phyloP scores from a whole-genome alignment of 192 early-diverging fungal species.

The Backusella parvicylindrica region DNA sequence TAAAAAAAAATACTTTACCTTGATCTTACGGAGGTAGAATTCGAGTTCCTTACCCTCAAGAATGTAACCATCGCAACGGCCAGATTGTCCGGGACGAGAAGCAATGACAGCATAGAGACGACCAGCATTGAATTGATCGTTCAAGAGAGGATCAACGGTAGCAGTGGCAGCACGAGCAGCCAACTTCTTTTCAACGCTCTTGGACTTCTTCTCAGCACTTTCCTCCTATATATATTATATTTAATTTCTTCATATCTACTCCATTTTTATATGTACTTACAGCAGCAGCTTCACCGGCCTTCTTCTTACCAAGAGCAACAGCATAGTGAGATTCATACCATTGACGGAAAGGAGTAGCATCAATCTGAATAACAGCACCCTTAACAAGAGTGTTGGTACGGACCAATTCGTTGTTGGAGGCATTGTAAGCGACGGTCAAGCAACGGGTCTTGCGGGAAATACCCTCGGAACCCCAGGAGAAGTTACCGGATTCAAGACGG shows the following conservation, averaged over 20 bases:
- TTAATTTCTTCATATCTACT: not conserved
- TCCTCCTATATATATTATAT: slow-evolving; percentile 51
- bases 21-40: slow-evolving; percentile 93
- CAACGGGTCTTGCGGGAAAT: slow-evolving; percentile 96
- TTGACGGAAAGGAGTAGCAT: slow-evolving; percentile 99
- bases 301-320: slow-evolving; percentile 81
- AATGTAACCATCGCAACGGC: slow-evolving; percentile 97
- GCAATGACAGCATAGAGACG: slow-evolving; percentile 91
- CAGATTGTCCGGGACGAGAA: slow-evolving; percentile 97
- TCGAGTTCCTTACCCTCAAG: slow-evolving; percentile 99
- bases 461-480: slow-evolving; percentile 96
- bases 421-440: slow-evolving; percentile 95
- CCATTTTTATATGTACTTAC: slow-evolving; percentile 17
- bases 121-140: slow-evolving; percentile 94
- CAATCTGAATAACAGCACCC: slow-evolving; percentile 96
- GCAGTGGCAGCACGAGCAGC: slow-evolving; percentile 77
- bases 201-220: slow-evolving; percentile 79
- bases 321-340: slow-evolving; percentile 99
- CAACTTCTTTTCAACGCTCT: slow-evolving; percentile 87
- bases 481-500: slow-evolving; percentile 96
- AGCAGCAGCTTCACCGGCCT: slow-evolving; percentile 38
- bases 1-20: slow-evolving; percentile 37
- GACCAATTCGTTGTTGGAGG: slow-evolving; percentile 99
- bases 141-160: slow-evolving; percentile 84
- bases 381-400: slow-evolving; percentile 99